Evolutionary conservation across 768 basidiomycete genomes (phyloP).

Genomic region (Lentinula guzmanii): DNA sequence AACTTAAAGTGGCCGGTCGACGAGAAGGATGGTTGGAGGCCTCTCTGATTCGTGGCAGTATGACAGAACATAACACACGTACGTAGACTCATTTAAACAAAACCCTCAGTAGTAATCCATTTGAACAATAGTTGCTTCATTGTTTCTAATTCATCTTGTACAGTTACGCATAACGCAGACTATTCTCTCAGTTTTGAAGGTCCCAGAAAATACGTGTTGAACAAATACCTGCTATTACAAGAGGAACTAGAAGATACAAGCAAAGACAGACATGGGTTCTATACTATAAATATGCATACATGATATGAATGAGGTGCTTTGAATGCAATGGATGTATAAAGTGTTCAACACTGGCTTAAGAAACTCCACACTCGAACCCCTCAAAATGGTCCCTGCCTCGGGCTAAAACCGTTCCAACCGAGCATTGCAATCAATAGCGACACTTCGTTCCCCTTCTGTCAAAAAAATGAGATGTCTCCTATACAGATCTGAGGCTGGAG

Average conservation of each 20-base stretch:
- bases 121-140: neutral
- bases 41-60: conserved; percentile 19
- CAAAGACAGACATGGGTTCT: neutral
- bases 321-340: neutral
- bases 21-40: conserved; percentile 51
- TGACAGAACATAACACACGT: too few relatives aligned
- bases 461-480: neutral
- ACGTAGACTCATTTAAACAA: neutral
- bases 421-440: neutral
- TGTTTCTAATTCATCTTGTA: neutral
- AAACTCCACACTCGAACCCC: neutral
- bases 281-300: conserved; percentile 5
- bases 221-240: neutral
- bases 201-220: too few relatives aligned
- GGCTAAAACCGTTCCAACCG: neutral
- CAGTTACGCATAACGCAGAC: neutral
- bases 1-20: conserved; percentile 57
- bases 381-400: neutral
- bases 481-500: neutral
- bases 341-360: neutral
- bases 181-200: too few relatives aligned
- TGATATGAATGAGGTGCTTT: neutral
- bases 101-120: neutral
- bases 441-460: neutral
- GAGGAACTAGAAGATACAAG: neutral